Percentiles rank a stretch among this genome's conserved stretches.
Evolutionary conservation across 2,329 filamentous ascomycete species (phyloP).

Genomic region (Stagonosporopsis cucurbitacearum): DNA sequence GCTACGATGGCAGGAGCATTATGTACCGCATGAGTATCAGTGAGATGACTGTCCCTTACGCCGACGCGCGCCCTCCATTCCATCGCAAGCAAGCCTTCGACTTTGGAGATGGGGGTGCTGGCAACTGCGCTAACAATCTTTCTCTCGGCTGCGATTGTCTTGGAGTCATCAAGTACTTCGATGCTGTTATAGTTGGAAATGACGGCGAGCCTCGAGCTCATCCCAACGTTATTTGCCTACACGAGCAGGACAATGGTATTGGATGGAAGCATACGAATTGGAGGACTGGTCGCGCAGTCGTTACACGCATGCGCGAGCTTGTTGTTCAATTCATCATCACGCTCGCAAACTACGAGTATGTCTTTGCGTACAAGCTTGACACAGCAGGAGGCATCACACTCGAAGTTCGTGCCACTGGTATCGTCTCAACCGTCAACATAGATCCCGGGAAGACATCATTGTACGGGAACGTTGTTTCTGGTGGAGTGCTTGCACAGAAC

Average conservation of each 20-base stretch:
- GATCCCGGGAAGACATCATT: constrained; percentile 60
- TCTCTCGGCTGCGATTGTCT: constrained; percentile 72
- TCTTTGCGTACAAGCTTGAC: constrained; percentile 70
- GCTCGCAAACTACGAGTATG: constrained; percentile 74
- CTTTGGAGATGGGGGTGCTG: constrained; percentile 72
- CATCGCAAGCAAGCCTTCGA: constrained; percentile 76
- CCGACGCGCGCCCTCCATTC: constrained; percentile 67
- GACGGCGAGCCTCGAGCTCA: constrained; percentile 62
- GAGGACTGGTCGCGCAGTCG: constrained; percentile 66
- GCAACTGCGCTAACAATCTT: constrained; percentile 71
- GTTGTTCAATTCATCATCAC: constrained; percentile 73
- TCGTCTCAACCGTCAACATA: constrained; percentile 68
- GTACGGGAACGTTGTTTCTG: constrained; percentile 69
- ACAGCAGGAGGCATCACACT: constrained; percentile 66
- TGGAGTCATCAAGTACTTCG: constrained; percentile 71
- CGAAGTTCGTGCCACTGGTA: constrained; percentile 70
- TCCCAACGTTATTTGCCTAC: constrained; percentile 70
- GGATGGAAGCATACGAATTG: constrained; percentile 76
- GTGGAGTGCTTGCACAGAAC: constrained; percentile 70
- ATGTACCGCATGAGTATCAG: constrained; percentile 71
- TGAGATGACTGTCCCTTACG: constrained; percentile 74
- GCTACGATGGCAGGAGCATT: constrained; percentile 69
- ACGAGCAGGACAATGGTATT: constrained; percentile 73
- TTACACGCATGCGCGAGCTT: constrained; percentile 67
- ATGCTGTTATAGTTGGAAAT: constrained; percentile 60